These are phyloP conservation scores for Spencermartinsiella ligniputridi DNA, from an alignment of 1,139 yeast genomes.

Conservation along the genomic window DNA sequence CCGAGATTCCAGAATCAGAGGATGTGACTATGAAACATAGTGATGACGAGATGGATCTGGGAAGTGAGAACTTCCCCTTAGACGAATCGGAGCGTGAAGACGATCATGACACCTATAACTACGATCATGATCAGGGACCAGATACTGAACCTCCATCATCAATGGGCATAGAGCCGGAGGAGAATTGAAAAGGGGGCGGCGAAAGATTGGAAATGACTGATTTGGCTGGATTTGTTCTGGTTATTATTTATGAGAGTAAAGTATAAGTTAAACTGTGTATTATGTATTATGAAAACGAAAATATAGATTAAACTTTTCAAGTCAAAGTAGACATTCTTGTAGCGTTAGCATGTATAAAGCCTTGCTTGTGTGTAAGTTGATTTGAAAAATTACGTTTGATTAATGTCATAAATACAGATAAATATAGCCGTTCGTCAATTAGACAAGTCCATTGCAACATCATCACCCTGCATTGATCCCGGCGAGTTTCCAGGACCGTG, in stretches of 20 bases:
- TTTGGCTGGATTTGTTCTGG: no score
- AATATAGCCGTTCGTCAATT: background rate
- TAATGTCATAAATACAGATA: no score
- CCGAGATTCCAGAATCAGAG: background rate
- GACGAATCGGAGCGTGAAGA: slow-evolving; percentile 23
- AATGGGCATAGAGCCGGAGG: background rate
- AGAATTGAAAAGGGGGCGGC: background rate
- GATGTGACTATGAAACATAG: slow-evolving; percentile 7
- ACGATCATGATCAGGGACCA: slow-evolving; percentile 2
- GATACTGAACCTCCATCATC: slow-evolving; percentile 1
- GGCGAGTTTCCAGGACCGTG: background rate
- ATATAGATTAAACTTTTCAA: no score
- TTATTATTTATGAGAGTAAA: no score
- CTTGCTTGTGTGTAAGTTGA: no score
- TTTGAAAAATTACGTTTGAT: no score
- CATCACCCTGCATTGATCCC: background rate
- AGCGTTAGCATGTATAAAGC: no score
- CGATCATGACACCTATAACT: slow-evolving; percentile 3
- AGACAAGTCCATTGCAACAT: background rate
- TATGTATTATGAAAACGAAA: no score
- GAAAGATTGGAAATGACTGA: no score
- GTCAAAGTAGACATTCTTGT: no score
- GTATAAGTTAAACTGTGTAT: no score
- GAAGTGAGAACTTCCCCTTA: background rate
- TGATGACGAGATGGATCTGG: slow-evolving; percentile 9